Base-by-base conservation (phyloP, 768 basidiomycete species). In the Psilocybe tampanensis region DNA sequence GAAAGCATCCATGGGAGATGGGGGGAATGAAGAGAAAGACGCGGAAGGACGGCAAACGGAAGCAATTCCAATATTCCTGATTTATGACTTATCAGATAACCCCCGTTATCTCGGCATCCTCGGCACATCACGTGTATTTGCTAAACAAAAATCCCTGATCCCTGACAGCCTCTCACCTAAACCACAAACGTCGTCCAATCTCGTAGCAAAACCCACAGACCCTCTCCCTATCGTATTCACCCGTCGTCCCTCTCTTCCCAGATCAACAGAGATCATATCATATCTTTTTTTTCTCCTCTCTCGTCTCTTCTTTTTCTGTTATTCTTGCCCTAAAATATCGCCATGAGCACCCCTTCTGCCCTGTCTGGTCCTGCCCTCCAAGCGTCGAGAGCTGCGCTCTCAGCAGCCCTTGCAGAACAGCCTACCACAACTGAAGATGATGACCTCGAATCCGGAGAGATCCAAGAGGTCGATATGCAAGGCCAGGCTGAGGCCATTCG, bases 391-490 rank as follows among this genome's bases (percentile, higher is more conserved):
- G 86, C 86, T 66, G 92, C 92, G 60, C 84, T 94, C 72, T 77
- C 80, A 47, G 83, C 89, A 54, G 92, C 92, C 12, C 70, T 92
- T 32, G 76, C 85, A 43, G 64, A 66, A 73, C 75, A 60, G 64
- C 59, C 62, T 45, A 64, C 63, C 63, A 67, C 68, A 44, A 63
- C 42, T 42, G 68, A 66, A 45, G 72, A 71, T 29, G 78, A 74
- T 18, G 74, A 76, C 17, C 64, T 79, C 9, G 93, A 95, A 70
- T 86, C 86, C 11, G 93, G 92, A 56, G 92, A 95, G 76, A 87
- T 92, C 47, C 90, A 91, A 72, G 94, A 94, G 70, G 81, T 91
- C 45, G 87, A 91, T 67, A 90, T 93, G 89, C 80, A 90, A 64
- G 82, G 85, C 24, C 90, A 92, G 69, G 89, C 90, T 34, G 90